Conservation (phyloP, 2,329 filamentous ascomycete species). For the Paecilomyces variotii region DNA sequence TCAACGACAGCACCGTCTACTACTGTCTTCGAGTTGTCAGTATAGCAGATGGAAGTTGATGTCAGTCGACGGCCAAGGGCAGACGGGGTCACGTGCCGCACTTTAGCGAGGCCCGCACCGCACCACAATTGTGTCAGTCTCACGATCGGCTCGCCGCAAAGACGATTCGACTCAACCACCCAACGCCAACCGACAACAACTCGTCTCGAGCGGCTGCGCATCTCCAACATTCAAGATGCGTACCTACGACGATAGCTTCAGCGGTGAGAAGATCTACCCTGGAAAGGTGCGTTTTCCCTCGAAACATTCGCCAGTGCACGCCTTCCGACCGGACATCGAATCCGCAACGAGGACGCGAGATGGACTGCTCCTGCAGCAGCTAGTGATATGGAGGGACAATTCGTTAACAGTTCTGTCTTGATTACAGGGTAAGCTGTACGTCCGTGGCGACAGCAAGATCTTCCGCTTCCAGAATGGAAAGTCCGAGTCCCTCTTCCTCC, state of each 20-base stretch:
- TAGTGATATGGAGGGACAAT: neutral
- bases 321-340: conserved; percentile 6
- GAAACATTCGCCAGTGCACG: conserved; percentile 9
- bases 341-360: conserved; percentile 2
- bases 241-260: conserved; percentile 73
- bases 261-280: conserved; percentile 70
- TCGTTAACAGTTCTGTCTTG: conserved; percentile 24
- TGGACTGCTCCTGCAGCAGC: conserved; percentile 1
- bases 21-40: neutral
- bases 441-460: conserved; percentile 99
- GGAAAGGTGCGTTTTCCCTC: conserved; percentile 56
- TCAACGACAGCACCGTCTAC: neutral
- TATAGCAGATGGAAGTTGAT: neutral
- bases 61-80: conserved; percentile 24
- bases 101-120: conserved; percentile 38
- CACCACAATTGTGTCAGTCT: conserved; percentile 32
- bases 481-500: conserved; percentile 98
- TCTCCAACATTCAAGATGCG: conserved; percentile 55
- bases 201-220: conserved; percentile 35
- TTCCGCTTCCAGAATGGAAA: conserved; percentile 99
- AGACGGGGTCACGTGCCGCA: conserved; percentile 34
- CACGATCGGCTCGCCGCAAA: conserved; percentile 26
- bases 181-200: conserved; percentile 35
- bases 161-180: conserved; percentile 36
- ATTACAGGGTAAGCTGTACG: conserved; percentile 92